Base-by-base conservation (phyloP, 2,329 filamentous ascomycete genomes). In the Venturiaceae sp. region DNA sequence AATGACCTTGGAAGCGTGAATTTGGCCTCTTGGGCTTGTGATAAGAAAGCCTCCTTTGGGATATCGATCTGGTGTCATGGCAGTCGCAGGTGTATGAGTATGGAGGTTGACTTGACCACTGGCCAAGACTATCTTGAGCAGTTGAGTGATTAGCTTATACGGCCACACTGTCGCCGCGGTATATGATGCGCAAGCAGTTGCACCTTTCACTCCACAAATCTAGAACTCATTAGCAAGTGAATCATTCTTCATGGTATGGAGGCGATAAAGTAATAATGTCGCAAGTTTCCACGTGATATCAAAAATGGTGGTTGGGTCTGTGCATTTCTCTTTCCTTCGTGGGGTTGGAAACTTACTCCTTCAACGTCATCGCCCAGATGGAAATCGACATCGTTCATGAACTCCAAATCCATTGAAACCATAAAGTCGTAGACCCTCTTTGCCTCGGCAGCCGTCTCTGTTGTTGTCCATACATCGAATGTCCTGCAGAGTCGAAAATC, bases 121-220 rank as follows among this genome's bases (percentile, higher is more conserved):
- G 19, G 75, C 71, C 8, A 80, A 65, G 0, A 89, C 77, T 8
- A 74, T 70, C 66, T 88, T 82, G 0, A 95, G 73, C 0, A 92
- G 77, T 71, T 84, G 86, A 1, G 83, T 76, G 1, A 95, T 84
- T 19, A 95, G 80, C 72, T 94, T 95, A 71, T 95, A 95, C 0
- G 90, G 90, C 87, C 87, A 92, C 50, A 90, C 68, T 63, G 83
- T 83, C 0, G 84, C 87, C 0, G 88, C 88, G 44, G 82, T 74
- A 41, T 75, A 74, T 61, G 86, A 26, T 9, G 30, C 26, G 41
- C 41, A 47, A 14, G 26, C 30, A 11, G 30, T 16, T 14, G 41
- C 41, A 5, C 41, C 41, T 47, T 47, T 47, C 3, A 47, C 41
- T 14, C 41, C 41, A 2, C 21, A 47, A 4, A 47, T 26, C 41